Percentiles rank a stretch among this genome's conserved stretches.
phyloP scores from a whole-genome alignment of 805 yeast genomes.

The Ogataea neopini region DNA sequence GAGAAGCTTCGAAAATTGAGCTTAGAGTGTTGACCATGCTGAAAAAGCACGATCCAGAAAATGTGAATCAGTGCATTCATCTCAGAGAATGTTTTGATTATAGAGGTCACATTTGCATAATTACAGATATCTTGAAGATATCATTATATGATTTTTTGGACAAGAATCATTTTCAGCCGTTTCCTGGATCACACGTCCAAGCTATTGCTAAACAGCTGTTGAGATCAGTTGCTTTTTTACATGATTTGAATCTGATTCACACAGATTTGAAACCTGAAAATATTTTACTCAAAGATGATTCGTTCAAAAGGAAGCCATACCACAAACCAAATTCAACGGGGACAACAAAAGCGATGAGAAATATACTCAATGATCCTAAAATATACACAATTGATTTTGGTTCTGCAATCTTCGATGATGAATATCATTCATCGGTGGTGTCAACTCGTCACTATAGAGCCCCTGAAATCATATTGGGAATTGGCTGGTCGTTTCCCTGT shows the following conservation, averaged over 20 bases:
- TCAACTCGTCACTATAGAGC: conserved; percentile 97
- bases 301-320: conserved; percentile 41
- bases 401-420: conserved; percentile 92
- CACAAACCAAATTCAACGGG: conserved; percentile 26
- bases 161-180: conserved; percentile 78
- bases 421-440: conserved; percentile 88
- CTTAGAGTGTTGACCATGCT: conserved; percentile 76
- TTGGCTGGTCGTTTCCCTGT: conserved; percentile 97
- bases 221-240: conserved; percentile 83
- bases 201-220: conserved; percentile 84
- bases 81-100: conserved; percentile 88
- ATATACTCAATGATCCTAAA: conserved; percentile 70
- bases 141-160: conserved; percentile 90
- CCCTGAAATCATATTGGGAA: conserved; percentile 90
- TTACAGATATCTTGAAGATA: conserved; percentile 82
- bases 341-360: conserved; percentile 23
- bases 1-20: conserved; percentile 95
- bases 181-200: conserved; percentile 92
- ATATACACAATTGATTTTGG: conserved; percentile 96
- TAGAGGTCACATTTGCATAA: conserved; percentile 90
- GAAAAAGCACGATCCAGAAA: conserved; percentile 67
- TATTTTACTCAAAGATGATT: conserved; percentile 64
- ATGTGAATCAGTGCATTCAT: conserved; percentile 77
- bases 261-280: conserved; percentile 98
- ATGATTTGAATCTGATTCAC: conserved; percentile 86